Conservation (phyloP, 148 eudicot genomes). For the Pharnaceum exiguum region DNA sequence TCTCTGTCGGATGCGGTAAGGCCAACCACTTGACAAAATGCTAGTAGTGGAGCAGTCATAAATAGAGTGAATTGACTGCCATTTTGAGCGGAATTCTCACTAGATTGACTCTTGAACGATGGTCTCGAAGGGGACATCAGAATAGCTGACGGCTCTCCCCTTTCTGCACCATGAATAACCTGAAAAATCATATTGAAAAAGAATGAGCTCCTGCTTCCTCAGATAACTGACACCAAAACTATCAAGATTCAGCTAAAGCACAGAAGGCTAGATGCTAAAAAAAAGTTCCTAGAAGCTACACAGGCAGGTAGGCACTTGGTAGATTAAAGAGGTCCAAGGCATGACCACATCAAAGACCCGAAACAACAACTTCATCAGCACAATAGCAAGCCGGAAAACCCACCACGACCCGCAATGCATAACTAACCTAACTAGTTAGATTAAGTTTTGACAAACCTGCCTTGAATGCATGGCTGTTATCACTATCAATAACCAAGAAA, state of each 20-base stretch:
- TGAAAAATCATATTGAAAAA: constrained; percentile 25
- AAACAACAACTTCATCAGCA: neutral
- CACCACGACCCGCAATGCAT: neutral
- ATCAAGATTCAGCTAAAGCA: no score
- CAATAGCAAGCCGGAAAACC: neutral
- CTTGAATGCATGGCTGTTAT: constrained; percentile 99
- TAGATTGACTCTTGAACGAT: constrained; percentile 48
- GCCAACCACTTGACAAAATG: constrained; percentile 88
- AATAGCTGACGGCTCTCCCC: constrained; percentile 79
- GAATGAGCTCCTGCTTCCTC: constrained; percentile 13
- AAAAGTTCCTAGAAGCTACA: no score
- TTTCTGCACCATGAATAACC: constrained; percentile 92
- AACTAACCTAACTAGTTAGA: constrained; percentile 14
- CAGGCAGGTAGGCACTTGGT: no score
- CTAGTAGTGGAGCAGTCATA: constrained; percentile 84
- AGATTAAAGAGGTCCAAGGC: no score
- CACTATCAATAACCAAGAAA: constrained; percentile 88
- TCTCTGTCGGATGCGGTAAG: constrained; percentile 39
- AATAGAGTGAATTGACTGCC: constrained; percentile 94
- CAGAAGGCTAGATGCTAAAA: neutral
- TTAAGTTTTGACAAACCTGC: constrained; percentile 96
- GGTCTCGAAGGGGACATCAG: constrained; percentile 76
- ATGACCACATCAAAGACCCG: no score
- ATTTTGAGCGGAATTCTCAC: constrained; percentile 34
- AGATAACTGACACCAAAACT: no score